A percentile compares a stretch with the other conserved stretches of the same genome.
phyloP scores from a whole-genome alignment of 148 eudicot genomes.

The Heliamphora exappendiculata region DNA sequence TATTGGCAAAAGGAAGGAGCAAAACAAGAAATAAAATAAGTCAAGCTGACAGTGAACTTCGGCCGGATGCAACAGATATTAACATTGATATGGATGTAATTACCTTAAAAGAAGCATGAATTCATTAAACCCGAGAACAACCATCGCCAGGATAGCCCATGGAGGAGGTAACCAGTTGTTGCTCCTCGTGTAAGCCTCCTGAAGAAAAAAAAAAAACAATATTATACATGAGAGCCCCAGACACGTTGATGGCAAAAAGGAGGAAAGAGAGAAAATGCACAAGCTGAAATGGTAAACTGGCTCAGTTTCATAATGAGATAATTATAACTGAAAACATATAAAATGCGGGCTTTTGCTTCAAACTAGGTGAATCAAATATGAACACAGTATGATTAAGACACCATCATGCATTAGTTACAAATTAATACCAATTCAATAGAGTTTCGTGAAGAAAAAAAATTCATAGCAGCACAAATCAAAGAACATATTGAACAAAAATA shows the following conservation, averaged over 20 bases:
- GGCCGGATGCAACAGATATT: background rate
- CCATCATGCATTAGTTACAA: background rate
- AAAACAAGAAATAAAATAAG: background rate
- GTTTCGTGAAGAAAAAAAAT: background rate
- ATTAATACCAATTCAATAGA: background rate
- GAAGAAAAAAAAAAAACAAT: slow-evolving; percentile 10
- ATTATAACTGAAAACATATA: background rate
- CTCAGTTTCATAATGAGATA: background rate
- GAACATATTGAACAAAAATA: background rate
- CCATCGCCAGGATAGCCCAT: slow-evolving; percentile 43
- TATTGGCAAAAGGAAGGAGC: background rate
- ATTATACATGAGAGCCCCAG: background rate
- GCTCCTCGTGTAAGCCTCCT: slow-evolving; percentile 37
- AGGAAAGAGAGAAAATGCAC: background rate
- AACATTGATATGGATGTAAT: background rate
- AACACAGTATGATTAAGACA: background rate
- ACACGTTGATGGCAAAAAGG: background rate
- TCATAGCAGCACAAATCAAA: background rate
- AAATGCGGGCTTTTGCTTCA: background rate
- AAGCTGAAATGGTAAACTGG: background rate
- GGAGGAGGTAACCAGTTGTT: slow-evolving; percentile 45
- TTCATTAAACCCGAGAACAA: slow-evolving; percentile 40
- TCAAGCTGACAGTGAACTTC: background rate
- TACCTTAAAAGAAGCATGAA: slow-evolving; percentile 46
- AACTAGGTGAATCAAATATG: background rate